Evolutionary conservation across 106 monocot species (phyloP).

Genomic region (Acorus calamus): DNA sequence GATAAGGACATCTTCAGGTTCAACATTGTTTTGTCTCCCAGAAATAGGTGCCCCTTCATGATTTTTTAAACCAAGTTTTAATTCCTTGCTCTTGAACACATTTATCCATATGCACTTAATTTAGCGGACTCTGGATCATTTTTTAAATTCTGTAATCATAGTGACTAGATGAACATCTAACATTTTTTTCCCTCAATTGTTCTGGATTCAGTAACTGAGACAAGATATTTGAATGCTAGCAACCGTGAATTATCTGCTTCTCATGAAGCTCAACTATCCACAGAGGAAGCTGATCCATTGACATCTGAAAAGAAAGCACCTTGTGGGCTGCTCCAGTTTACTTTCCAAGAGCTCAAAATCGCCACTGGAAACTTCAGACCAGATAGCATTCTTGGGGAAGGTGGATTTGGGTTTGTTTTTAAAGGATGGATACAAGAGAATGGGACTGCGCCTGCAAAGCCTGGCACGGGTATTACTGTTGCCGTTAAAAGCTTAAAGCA

Average conservation of each 20-base stretch:
- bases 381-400: slow-evolving; percentile 90
- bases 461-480: slow-evolving; percentile 84
- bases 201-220: slow-evolving; percentile 45
- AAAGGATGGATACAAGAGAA: slow-evolving; percentile 92
- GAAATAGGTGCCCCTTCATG: too few species aligned
- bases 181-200: too few species aligned
- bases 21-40: too few species aligned
- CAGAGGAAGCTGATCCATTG: slow-evolving; percentile 22
- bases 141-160: too few species aligned
- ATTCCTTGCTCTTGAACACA: too few species aligned
- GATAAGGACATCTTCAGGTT: too few species aligned
- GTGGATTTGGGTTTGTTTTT: slow-evolving; percentile 91
- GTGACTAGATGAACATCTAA: too few species aligned
- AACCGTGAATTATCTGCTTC: slow-evolving; percentile 44
- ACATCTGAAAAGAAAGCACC: slow-evolving; percentile 16
- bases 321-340: slow-evolving; percentile 54
- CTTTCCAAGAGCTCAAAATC: slow-evolving; percentile 79
- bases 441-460: slow-evolving; percentile 81
- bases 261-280: slow-evolving; percentile 25
- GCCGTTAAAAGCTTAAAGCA: slow-evolving; percentile 82
- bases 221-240: slow-evolving; percentile 78
- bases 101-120: too few species aligned
- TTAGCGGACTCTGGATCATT: too few species aligned
- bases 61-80: too few species aligned
- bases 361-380: slow-evolving; percentile 93